Conservation (phyloP, 1,284 basidiomycete genomes). For the Ustanciosporium gigantosporum region DNA sequence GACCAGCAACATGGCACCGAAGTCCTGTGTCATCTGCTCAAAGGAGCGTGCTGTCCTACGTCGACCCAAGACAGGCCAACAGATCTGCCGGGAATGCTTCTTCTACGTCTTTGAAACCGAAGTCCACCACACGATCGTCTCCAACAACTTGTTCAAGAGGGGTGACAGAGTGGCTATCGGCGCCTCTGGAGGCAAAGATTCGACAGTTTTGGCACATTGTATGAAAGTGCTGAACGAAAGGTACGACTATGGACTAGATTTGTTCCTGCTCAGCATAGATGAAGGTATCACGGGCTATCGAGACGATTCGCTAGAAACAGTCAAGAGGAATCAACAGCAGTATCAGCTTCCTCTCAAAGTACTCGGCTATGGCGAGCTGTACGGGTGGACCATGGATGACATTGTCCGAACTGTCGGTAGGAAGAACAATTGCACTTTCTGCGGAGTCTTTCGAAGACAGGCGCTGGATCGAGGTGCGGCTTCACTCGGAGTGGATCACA, state of each 20-base stretch:
- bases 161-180: slow-evolving; percentile 96
- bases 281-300: slow-evolving; percentile 98
- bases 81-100: slow-evolving; percentile 93
- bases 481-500: slow-evolving; percentile 87
- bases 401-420: slow-evolving; percentile 92
- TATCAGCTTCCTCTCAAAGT: slow-evolving; percentile 95
- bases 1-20: slow-evolving; percentile 34
- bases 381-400: slow-evolving; percentile 99
- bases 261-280: slow-evolving; percentile 94
- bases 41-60: slow-evolving; percentile 82
- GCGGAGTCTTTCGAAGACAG: slow-evolving; percentile 93
- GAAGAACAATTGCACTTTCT: slow-evolving; percentile 99
- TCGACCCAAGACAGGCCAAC: slow-evolving; percentile 94
- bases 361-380: slow-evolving; percentile 90
- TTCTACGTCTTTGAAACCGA: slow-evolving; percentile 98
- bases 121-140: slow-evolving; percentile 88
- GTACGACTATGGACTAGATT: slow-evolving; percentile 86
- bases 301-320: slow-evolving; percentile 97
- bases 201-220: slow-evolving; percentile 94
- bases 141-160: slow-evolving; percentile 73
- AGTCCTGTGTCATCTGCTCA: slow-evolving; percentile 73
- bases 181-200: slow-evolving; percentile 98
- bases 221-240: slow-evolving; percentile 94
- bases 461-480: slow-evolving; percentile 93
- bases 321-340: slow-evolving; percentile 94